Percentiles rank a stretch among this genome's conserved stretches.
Evolutionary conservation across 2,329 filamentous ascomycete species (phyloP).

Genomic region (Stachybotrys chlorohalonatus): DNA sequence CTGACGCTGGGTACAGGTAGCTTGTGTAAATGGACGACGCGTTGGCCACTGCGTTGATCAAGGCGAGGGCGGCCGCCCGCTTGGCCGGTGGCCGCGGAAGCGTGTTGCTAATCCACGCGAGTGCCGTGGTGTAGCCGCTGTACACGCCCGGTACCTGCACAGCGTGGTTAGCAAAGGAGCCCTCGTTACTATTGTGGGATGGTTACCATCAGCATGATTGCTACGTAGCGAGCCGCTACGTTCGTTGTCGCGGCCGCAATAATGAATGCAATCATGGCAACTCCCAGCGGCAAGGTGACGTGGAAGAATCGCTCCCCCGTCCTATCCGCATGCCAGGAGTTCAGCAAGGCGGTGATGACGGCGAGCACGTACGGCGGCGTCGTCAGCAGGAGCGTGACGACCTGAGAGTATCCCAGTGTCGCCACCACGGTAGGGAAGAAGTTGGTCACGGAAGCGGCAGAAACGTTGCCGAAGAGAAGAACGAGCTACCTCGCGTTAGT

Average conservation of each 20-base stretch:
- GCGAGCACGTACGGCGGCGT: slow-evolving; percentile 57
- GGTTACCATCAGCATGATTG: slow-evolving; percentile 61
- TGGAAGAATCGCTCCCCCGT: slow-evolving; percentile 66
- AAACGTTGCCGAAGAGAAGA: slow-evolving; percentile 47
- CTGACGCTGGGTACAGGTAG: slow-evolving; percentile 54
- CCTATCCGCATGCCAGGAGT: slow-evolving; percentile 62
- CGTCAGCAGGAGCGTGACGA: slow-evolving; percentile 53
- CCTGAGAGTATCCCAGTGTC: slow-evolving; percentile 53
- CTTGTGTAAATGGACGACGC: slow-evolving; percentile 57
- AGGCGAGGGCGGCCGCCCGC: slow-evolving; percentile 58
- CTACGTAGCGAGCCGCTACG: slow-evolving; percentile 54
- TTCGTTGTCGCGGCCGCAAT: slow-evolving; percentile 54
- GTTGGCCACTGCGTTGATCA: slow-evolving; percentile 58
- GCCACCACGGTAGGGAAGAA: slow-evolving; percentile 65
- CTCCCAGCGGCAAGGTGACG: slow-evolving; percentile 50
- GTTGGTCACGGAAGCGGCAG: slow-evolving; percentile 52
- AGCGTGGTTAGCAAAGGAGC: slow-evolving; percentile 1
- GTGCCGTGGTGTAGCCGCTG: slow-evolving; percentile 55
- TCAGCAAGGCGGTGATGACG: slow-evolving; percentile 52
- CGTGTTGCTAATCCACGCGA: slow-evolving; percentile 70
- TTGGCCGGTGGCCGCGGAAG: slow-evolving; percentile 70
- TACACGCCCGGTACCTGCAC: slow-evolving; percentile 47
- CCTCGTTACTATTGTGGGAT: background rate
- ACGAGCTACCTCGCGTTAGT: slow-evolving; percentile 29
- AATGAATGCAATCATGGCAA: slow-evolving; percentile 58